Conservation (phyloP, 305 asterid genomes). For the Withania somnifera region DNA sequence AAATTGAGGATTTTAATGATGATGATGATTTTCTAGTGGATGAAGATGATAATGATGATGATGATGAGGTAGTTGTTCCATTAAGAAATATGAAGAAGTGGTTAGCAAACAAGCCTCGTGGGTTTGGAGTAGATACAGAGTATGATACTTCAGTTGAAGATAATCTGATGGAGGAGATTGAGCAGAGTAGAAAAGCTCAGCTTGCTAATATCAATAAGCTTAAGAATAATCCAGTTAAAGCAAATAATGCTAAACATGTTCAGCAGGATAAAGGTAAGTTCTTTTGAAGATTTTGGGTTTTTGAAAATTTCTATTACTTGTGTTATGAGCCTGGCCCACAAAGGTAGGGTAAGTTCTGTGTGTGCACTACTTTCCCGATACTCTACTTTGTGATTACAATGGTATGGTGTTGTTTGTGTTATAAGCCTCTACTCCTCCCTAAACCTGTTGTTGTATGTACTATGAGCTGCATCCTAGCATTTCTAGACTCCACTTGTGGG, state of each 20-base stretch:
- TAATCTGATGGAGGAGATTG: conserved; percentile 70
- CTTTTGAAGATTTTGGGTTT: conserved; percentile 1
- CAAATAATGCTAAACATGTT: conserved; percentile 13
- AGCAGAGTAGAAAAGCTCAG: conserved; percentile 73
- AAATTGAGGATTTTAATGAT: conserved; percentile 17
- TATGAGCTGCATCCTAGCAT: too few species aligned
- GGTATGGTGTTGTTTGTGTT: too few species aligned
- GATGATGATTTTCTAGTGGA: conserved; percentile 28
- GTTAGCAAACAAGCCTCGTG: conserved; percentile 57
- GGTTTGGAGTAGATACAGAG: conserved; percentile 80
- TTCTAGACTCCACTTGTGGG: too few species aligned
- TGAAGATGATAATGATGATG: conserved; percentile 27
- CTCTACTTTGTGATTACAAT: too few species aligned
- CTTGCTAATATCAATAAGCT: conserved; percentile 60
- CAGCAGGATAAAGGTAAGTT: conserved; percentile 49
- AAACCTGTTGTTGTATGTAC: too few species aligned
- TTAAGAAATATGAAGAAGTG: conserved; percentile 58
- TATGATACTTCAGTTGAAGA: conserved; percentile 88
- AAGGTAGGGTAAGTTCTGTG: too few species aligned
- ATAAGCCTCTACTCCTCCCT: too few species aligned
- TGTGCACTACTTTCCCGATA: too few species aligned
- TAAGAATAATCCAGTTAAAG: conserved; percentile 29
- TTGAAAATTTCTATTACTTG: not conserved
- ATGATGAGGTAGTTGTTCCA: conserved; percentile 45
- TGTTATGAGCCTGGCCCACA: too few species aligned